phyloP scores from a whole-genome alignment of 441 rosid species.

The Erodium moschatum region DNA sequence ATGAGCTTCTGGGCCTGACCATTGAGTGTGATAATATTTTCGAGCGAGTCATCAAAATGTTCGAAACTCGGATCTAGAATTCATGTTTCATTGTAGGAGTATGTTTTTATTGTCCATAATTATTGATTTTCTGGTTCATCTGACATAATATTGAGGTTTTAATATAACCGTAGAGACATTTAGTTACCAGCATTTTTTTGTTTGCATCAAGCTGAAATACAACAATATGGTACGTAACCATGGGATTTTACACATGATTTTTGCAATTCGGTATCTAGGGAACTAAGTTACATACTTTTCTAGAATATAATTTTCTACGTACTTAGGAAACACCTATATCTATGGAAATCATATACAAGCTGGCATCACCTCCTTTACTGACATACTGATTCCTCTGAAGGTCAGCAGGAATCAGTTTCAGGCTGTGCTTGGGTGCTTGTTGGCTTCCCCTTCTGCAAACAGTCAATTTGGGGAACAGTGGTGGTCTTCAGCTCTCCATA shows the following conservation, averaged over 20 bases:
- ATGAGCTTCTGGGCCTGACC: background rate
- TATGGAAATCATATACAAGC: background rate
- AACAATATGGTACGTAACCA: background rate
- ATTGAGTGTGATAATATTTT: too few species aligned
- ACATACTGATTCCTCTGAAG: slow-evolving; percentile 8
- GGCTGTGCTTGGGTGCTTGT: slow-evolving; percentile 45
- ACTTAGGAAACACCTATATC: background rate
- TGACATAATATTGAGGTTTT: background rate
- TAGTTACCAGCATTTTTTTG: background rate
- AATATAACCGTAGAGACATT: background rate
- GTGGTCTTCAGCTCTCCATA: slow-evolving; percentile 75
- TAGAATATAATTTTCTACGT: background rate
- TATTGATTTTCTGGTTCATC: background rate
- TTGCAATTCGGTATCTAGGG: background rate
- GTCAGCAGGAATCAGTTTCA: slow-evolving; percentile 52
- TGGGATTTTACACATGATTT: background rate
- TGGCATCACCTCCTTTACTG: background rate
- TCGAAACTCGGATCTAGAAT: background rate
- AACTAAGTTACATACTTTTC: background rate
- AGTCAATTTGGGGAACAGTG: slow-evolving; percentile 62
- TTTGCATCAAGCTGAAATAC: background rate
- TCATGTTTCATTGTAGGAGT: background rate
- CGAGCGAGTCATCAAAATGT: background rate
- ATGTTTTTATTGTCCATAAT: background rate
- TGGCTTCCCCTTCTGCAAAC: slow-evolving; percentile 71